phyloP scores from a whole-genome alignment of 2,329 filamentous ascomycete species.

The Sphaerulina populicola region DNA sequence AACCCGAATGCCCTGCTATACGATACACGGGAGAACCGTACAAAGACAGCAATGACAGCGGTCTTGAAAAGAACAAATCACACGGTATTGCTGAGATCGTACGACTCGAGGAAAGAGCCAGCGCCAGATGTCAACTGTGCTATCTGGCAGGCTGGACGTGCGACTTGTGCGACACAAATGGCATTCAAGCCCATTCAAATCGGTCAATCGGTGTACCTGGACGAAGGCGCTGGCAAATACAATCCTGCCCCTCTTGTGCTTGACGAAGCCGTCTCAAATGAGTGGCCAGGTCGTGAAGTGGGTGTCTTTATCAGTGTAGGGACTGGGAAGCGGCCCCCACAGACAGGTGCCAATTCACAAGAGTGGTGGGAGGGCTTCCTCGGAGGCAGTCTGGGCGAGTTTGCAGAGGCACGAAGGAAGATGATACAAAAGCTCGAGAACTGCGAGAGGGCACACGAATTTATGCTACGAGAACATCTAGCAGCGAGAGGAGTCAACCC shows the following conservation, averaged over 20 bases:
- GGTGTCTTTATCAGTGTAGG: slow-evolving; percentile 89
- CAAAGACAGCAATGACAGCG: slow-evolving; percentile 71
- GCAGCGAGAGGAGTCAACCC: slow-evolving; percentile 64
- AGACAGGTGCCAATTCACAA: slow-evolving; percentile 58
- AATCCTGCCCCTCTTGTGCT: slow-evolving; percentile 80
- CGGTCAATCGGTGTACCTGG: slow-evolving; percentile 86
- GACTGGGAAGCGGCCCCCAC: slow-evolving; percentile 75
- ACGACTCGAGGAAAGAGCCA: slow-evolving; percentile 87
- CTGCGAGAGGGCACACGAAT: slow-evolving; percentile 81
- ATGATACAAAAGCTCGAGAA: slow-evolving; percentile 90
- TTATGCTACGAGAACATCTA: slow-evolving; percentile 73
- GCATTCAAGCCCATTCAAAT: slow-evolving; percentile 95
- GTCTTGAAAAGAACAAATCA: slow-evolving; percentile 75
- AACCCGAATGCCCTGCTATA: slow-evolving; percentile 84
- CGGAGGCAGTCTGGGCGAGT: slow-evolving; percentile 59
- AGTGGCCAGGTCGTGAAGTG: slow-evolving; percentile 89
- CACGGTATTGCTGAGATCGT: slow-evolving; percentile 69
- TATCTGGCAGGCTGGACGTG: slow-evolving; percentile 93
- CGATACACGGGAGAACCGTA: slow-evolving; percentile 69
- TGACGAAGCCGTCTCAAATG: slow-evolving; percentile 83
- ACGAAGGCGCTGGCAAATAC: slow-evolving; percentile 84
- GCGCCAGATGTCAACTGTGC: slow-evolving; percentile 86
- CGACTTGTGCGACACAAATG: slow-evolving; percentile 82
- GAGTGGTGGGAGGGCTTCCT: slow-evolving; percentile 90
- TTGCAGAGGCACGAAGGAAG: slow-evolving; percentile 76